Evolutionary conservation across 2,329 filamentous ascomycete genomes (phyloP), one percentile per base, ranked within the genome.

Genomic region (Aureobasidium vineae): DNA sequence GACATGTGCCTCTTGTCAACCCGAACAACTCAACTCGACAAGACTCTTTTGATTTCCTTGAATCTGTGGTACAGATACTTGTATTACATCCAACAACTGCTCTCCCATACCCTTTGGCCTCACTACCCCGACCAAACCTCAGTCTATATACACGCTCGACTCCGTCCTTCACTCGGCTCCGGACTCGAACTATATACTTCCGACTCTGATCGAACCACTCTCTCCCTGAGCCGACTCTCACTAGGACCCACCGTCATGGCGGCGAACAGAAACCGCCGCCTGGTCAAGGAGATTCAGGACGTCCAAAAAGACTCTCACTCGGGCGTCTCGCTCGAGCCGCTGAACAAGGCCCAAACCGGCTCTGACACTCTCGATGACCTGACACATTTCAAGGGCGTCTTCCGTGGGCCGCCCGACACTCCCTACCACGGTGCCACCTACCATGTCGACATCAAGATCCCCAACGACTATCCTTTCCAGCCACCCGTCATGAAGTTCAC

Each of bases 381-480:
- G 66, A 91, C 88, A 67, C 90, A 94, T 73, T 86, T 99, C 69
- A 88, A 88, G 71, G 95, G 94, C 67, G 85, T 87, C 66, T 95
- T 99, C 76, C 84, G 84, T 43, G 95, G 68, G 6, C 95, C 95
- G 1, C 92, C 94, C 41, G 92, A 96, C 70, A 97, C 94, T 1
- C 92, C 95, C 0, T 99, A 98, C 75, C 91, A 93, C 71, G 92
- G 92, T 23, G 95, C 92, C 47, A 88, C 84, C 33, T 99, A 87
- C 77, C 79, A 85, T 19, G 86, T 99, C 71, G 91, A 97, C 73
- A 95, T 99, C 73, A 85, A 85, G 73, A 95, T 99, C 63, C 93
- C 94, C 0, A 85, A 85, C 69, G 90, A 90, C 71, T 99, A 99
- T 74, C 95, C 95, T 0, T 99, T 99, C 81, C 90, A 92, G 72